These are phyloP conservation scores for Borovskyia barvae DNA, from an alignment of 208 protist species.

Conservation along the genomic window DNA sequence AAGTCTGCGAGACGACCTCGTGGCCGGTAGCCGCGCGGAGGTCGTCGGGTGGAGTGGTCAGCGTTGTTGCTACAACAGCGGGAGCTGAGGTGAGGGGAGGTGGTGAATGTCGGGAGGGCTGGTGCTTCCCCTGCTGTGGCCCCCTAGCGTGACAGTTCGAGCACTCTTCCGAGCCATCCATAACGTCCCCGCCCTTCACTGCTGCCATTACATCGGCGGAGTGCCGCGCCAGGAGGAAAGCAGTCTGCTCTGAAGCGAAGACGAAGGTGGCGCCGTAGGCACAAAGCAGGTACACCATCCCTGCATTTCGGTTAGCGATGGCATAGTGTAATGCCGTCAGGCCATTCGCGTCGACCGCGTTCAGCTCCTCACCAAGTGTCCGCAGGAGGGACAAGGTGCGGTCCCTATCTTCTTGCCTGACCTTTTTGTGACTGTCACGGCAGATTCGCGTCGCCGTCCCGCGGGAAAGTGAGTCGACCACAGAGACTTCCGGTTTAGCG, in stretches of 20 bases:
- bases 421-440: no score
- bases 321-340: constrained; percentile 51
- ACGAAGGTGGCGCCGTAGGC: constrained; percentile 34
- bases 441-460: no score
- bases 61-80: not conserved
- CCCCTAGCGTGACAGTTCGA: no score
- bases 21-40: not conserved
- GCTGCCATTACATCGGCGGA: constrained; percentile 12
- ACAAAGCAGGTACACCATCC: constrained; percentile 37
- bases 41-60: no score
- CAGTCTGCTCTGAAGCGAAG: constrained; percentile 30
- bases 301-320: constrained; percentile 40
- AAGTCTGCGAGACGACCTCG: not conserved
- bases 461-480: no score
- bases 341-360: constrained; percentile 28
- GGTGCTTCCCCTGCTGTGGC: not conserved
- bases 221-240: constrained; percentile 5
- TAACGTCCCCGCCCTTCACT: not conserved
- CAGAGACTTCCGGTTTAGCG: no score
- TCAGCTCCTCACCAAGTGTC: constrained; percentile 16
- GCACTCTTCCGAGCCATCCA: not conserved
- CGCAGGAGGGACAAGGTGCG: constrained; percentile 15
- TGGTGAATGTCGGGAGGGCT: not conserved
- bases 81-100: no score
- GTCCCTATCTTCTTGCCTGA: no score